Evolutionary conservation across 305 asterid genomes (phyloP).

Genomic region (Solanum aculeatissimum): DNA sequence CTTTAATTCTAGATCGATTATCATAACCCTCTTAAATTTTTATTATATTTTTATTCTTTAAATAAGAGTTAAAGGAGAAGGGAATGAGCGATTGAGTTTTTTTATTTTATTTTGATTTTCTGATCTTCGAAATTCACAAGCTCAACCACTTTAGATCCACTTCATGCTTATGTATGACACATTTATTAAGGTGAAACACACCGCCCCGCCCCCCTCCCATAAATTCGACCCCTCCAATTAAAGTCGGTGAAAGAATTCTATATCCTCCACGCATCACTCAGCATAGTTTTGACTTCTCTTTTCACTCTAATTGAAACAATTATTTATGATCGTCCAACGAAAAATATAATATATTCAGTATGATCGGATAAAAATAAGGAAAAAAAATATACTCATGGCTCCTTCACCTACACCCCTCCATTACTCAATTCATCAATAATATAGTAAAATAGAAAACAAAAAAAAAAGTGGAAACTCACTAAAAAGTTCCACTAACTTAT

Average conservation of each 20-base stretch:
- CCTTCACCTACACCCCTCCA: background rate
- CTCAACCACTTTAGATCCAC: background rate
- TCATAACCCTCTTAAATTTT: background rate
- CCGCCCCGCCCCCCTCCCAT: too few relatives aligned
- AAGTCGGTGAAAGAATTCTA: background rate
- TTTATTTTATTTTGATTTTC: background rate
- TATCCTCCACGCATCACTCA: background rate
- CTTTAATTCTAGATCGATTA: background rate
- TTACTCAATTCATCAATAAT: constrained; percentile 5
- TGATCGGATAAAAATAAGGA: background rate
- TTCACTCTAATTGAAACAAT: constrained; percentile 28
- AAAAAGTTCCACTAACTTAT: constrained; percentile 69
- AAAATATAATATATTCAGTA: background rate
- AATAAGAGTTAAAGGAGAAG: background rate
- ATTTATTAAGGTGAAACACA: background rate
- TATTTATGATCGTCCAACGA: constrained; percentile 37
- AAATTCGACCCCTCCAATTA: background rate
- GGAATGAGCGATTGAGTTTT: background rate
- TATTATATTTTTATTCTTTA: background rate
- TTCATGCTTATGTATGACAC: background rate
- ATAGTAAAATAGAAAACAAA: background rate
- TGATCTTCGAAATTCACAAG: background rate
- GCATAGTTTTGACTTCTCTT: background rate
- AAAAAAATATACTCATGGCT: constrained; percentile 1
- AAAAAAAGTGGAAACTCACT: constrained; percentile 9